Conservation (phyloP, 257 asterid species). For the Penstemon newberryi region DNA sequence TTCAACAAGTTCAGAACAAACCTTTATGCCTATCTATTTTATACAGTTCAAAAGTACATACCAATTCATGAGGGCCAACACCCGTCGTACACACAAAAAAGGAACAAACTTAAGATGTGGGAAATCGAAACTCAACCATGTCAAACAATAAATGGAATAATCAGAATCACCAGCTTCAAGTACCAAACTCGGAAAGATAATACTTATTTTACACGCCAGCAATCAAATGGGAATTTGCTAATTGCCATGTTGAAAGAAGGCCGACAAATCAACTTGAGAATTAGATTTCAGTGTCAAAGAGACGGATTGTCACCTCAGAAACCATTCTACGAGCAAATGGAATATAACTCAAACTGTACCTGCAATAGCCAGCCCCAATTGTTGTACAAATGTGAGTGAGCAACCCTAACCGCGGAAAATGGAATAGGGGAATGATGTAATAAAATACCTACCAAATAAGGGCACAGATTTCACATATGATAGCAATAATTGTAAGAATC, state of each 20-base stretch:
- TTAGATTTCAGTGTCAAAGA: constrained; percentile 93
- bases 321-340: constrained; percentile 93
- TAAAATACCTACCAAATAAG: constrained; percentile 72
- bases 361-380: constrained; percentile 37
- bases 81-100: too few species aligned
- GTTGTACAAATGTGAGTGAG: constrained; percentile 2
- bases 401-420: constrained; percentile 15
- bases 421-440: constrained; percentile 26
- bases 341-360: constrained; percentile 96
- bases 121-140: constrained; percentile 1
- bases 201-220: neutral
- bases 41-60: too few species aligned
- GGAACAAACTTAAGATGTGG: too few species aligned
- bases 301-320: constrained; percentile 73
- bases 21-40: too few species aligned
- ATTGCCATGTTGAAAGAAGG: constrained; percentile 21
- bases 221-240: constrained; percentile 15
- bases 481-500: constrained; percentile 78
- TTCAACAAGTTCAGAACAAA: too few species aligned
- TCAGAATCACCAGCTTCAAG: constrained; percentile 1
- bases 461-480: constrained; percentile 83
- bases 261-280: constrained; percentile 21
- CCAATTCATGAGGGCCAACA: too few species aligned
- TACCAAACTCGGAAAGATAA: constrained; percentile 12
- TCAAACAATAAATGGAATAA: constrained; percentile 6